phyloP scores from a whole-genome alignment of 305 asterid genomes.

The Lippia alba region DNA sequence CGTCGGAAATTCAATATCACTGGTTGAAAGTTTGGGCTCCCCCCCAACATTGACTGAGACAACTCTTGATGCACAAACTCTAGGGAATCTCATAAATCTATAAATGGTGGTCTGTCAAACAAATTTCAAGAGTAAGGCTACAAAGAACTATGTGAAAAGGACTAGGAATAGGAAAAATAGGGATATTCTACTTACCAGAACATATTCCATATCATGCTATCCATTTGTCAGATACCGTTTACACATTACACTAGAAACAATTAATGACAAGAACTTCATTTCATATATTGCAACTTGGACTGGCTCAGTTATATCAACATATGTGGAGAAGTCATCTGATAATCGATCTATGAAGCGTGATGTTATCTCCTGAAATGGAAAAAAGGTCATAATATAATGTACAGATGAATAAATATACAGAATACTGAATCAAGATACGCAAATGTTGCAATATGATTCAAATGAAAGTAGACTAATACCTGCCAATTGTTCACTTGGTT shows the following conservation, averaged over 20 bases:
- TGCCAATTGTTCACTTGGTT: constrained; percentile 78
- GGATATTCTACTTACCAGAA: constrained; percentile 50
- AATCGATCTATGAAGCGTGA: constrained; percentile 68
- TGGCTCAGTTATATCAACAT: constrained; percentile 79
- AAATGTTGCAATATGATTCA: constrained; percentile 14
- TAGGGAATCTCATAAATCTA: constrained; percentile 82
- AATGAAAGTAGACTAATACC: constrained; percentile 46
- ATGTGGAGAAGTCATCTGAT: constrained; percentile 69
- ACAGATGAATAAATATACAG: constrained; percentile 24
- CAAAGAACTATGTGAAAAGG: constrained; percentile 19
- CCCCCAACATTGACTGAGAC: constrained; percentile 46
- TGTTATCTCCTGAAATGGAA: constrained; percentile 60
- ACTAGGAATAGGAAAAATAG: constrained; percentile 21
- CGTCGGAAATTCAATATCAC: constrained; percentile 59
- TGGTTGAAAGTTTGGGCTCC: constrained; percentile 46
- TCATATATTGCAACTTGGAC: constrained; percentile 84
- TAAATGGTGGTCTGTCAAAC: constrained; percentile 53
- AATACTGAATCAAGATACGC: constrained; percentile 14
- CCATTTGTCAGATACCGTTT: constrained; percentile 42
- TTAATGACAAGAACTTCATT: constrained; percentile 77
- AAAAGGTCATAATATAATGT: constrained; percentile 22
- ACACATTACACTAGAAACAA: constrained; percentile 53
- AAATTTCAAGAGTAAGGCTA: constrained; percentile 34
- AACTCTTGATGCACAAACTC: constrained; percentile 54
- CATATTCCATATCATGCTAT: constrained; percentile 50